phyloP scores from a whole-genome alignment of 768 basidiomycete species.

The Astraeus odoratus region DNA sequence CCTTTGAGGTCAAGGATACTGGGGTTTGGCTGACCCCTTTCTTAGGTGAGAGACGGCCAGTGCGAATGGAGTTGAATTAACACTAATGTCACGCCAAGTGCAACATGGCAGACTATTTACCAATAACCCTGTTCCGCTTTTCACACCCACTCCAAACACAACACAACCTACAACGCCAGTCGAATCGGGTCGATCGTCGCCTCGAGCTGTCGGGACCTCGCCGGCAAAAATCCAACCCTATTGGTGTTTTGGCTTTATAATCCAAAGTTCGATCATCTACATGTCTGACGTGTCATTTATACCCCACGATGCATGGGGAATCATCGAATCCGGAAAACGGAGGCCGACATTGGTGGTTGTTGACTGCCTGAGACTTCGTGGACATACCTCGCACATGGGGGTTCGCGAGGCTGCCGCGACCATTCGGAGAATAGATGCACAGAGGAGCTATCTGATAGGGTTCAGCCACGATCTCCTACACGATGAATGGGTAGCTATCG shows the following conservation, averaged over 20 bases:
- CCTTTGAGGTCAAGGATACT: conserved; percentile 62
- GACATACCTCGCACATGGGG: conserved; percentile 78
- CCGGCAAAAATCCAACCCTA: conserved; percentile 42
- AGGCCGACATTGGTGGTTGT: conserved; percentile 65
- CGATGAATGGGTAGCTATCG: conserved; percentile 66
- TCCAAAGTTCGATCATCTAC: conserved; percentile 63
- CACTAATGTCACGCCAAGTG: conserved; percentile 35
- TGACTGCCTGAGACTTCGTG: conserved; percentile 62
- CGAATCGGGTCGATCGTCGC: conserved; percentile 24
- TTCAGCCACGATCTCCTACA: conserved; percentile 75
- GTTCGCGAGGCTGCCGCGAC: conserved; percentile 53
- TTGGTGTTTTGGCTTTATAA: conserved; percentile 61
- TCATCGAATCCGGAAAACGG: conserved; percentile 29
- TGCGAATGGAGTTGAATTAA: not conserved
- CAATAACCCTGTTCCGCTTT: conserved; percentile 30
- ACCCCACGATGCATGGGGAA: conserved; percentile 62
- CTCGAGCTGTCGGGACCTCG: conserved; percentile 6
- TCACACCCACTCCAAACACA: conserved; percentile 33
- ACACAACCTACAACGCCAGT: conserved; percentile 32
- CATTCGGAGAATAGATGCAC: conserved; percentile 51
- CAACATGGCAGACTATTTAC: conserved; percentile 69
- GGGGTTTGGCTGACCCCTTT: conserved; percentile 62
- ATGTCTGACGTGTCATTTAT: conserved; percentile 80
- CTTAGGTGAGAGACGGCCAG: conserved; percentile 37
- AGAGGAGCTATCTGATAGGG: conserved; percentile 64